Base-by-base conservation (phyloP, 768 basidiomycete species). In the Lentinula sp. region DNA sequence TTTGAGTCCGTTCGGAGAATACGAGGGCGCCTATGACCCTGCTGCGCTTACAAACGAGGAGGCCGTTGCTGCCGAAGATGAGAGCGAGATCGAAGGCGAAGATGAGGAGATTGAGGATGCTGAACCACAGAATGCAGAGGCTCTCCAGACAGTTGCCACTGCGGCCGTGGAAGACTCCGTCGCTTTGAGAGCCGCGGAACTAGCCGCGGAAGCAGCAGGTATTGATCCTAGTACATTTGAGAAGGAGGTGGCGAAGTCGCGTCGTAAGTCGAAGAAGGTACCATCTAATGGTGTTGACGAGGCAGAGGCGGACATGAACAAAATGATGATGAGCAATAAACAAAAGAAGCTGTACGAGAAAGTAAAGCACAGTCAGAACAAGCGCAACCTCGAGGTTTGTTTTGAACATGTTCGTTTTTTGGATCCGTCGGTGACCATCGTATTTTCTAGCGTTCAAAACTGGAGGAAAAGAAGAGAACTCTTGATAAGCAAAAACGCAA, bases 261-360 rank as follows among this genome's bases (percentile, higher is more conserved):
- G 72, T 62, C 85, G 80, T 66, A 75, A 71, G 53, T 65, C 62
- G 39, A 75, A 77, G 45, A 59, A 59, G 35, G 9, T 6, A 16
- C 32, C 57, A 35, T 48, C 63, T 1, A 75, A 72, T 64, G 70
- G 66, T 51, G 72, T 73, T 65, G 65, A 67, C 64, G 76, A 76
- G 64, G 73, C 75, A 40, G 92, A 94, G 70, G 80, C 85, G 67
- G 90, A 95, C 70, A 92, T 96, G 89, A 89, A 91, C 74, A 96
- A 95, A 82, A 96, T 98, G 87, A 82, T 98, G 85, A 88, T 97
- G 87, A 96, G 92, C 78, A 94, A 93, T 74, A 93, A 91, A 76
- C 89, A 96, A 73, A 84, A 86, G 67, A 95, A 95, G 74, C 74
- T 97, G 67, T 96, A 95, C 71, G 93, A 94, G 74, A 89, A 89